These are phyloP conservation scores for Talaromyces rugulosus DNA, from an alignment of 2,329 filamentous ascomycete species.

Conservation along the genomic window DNA sequence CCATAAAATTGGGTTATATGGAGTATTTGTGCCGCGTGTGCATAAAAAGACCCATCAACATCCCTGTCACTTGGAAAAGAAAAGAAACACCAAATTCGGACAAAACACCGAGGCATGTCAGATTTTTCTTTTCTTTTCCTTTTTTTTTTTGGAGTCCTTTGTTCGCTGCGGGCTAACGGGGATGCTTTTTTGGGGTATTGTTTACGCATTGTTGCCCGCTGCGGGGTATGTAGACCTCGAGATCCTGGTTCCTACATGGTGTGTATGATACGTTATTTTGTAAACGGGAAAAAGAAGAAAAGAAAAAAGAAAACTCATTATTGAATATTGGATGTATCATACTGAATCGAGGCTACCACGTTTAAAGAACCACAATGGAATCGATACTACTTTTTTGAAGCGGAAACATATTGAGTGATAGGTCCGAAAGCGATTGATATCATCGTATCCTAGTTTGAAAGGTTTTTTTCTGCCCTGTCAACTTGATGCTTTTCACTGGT, in stretches of 20 bases:
- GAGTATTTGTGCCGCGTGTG: neutral
- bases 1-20: neutral
- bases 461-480: neutral
- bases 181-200: neutral
- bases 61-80: neutral
- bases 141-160: too few relatives aligned
- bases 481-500: too few relatives aligned
- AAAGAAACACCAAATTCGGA: neutral
- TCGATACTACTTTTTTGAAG: neutral
- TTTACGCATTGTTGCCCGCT: neutral
- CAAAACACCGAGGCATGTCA: neutral
- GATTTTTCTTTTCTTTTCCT: neutral
- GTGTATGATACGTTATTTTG: neutral
- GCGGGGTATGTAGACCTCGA: neutral
- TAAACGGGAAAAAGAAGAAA: neutral
- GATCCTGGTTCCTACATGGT: neutral
- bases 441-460: neutral
- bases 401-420: neutral
- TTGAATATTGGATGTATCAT: neutral
- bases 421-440: neutral
- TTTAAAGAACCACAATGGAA: neutral
- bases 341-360: neutral
- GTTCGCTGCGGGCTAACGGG: too few relatives aligned
- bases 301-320: neutral
- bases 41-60: neutral